These are phyloP conservation scores for Ephemerocybe angulata DNA, from an alignment of 768 basidiomycete genomes.

Conservation along the genomic window DNA sequence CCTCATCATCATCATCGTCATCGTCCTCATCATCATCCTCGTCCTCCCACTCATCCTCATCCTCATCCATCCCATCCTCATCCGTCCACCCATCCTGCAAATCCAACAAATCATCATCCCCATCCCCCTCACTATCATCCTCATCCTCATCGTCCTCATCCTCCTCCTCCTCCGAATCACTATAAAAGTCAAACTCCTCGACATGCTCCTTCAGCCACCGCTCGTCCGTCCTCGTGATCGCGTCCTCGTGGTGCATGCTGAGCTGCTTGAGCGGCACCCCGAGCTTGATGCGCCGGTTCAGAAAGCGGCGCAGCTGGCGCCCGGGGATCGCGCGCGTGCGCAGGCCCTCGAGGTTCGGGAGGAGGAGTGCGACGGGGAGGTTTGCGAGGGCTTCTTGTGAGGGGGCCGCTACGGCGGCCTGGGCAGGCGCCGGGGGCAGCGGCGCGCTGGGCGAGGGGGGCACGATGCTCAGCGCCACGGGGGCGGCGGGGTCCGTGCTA, in stretches of 20 bases:
- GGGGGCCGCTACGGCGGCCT: neutral
- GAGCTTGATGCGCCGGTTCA: slow-evolving; percentile 36
- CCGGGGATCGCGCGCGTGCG: slow-evolving; percentile 42
- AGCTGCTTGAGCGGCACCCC: slow-evolving; percentile 46
- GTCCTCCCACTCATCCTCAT: slow-evolving; percentile 29
- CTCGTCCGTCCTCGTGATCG: slow-evolving; percentile 38
- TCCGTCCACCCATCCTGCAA: too few relatives aligned
- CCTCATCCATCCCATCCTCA: slow-evolving; percentile 30
- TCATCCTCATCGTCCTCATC: slow-evolving; percentile 17
- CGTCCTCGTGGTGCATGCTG: slow-evolving; percentile 45
- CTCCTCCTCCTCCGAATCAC: slow-evolving; percentile 42
- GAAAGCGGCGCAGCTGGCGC: slow-evolving; percentile 37
- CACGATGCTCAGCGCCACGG: slow-evolving; percentile 29
- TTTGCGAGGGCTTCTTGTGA: neutral
- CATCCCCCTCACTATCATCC: slow-evolving; percentile 45
- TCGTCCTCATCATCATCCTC: slow-evolving; percentile 26
- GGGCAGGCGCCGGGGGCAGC: slow-evolving; percentile 10
- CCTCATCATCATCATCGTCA: neutral
- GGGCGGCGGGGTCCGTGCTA: slow-evolving; percentile 18
- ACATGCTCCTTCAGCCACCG: slow-evolving; percentile 51
- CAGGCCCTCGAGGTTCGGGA: slow-evolving; percentile 42
- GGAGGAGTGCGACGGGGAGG: slow-evolving; percentile 26
- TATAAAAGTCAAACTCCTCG: slow-evolving; percentile 53
- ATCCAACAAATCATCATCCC: slow-evolving; percentile 10
- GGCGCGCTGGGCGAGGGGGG: slow-evolving; percentile 20